Evolutionary conservation across 768 basidiomycete species (phyloP), one percentile per base, ranked within the genome.

Genomic region (Sarcomyxa edulis): DNA sequence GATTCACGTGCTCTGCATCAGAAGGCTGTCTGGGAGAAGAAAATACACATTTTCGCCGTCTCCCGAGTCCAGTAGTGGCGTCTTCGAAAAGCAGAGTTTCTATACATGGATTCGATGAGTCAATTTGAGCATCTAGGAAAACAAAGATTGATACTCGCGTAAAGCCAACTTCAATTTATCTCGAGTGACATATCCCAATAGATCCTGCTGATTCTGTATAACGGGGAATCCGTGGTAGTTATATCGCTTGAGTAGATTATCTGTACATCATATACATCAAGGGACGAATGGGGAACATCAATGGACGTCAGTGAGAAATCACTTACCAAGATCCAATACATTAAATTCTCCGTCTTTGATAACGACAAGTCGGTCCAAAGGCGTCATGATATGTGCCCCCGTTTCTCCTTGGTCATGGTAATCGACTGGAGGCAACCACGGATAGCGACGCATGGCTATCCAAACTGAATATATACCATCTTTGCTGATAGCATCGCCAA

Each of bases 381-480:
- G 65, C 35, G 69, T 76, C 82, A 84, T 84, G 36, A 78, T 59
- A 26, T 69, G 65, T 7, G 69, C 76, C 6, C 76, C 82, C 5
- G 71, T 76, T 49, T 78, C 74, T 18, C 81, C 80, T 22, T 65
- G 62, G 54, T 86, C 84, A 30, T 75, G 72, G 55, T 78, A 81
- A 45, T 82, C 76, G 18, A 71, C 62, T 14, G 76, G 72, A 9
- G 81, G 73, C 4, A 86, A 67, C 80, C 81, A 85, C 2, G 83
- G 79, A 50, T 84, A 85, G 22, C 69, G 68, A 40, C 73, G 68
- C 69, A 84, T 72, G 7, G 81, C 74, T 39, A 84, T 84, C 83
- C 83, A 84, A 12, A 72, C 73, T 20, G 77, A 58, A 50, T 84
- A 86, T 32, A 84, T 83, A 11, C 81, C 81, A 44, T 81, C 80